phyloP scores from a whole-genome alignment of 768 basidiomycete species.

The Naganishia vishniacii region DNA sequence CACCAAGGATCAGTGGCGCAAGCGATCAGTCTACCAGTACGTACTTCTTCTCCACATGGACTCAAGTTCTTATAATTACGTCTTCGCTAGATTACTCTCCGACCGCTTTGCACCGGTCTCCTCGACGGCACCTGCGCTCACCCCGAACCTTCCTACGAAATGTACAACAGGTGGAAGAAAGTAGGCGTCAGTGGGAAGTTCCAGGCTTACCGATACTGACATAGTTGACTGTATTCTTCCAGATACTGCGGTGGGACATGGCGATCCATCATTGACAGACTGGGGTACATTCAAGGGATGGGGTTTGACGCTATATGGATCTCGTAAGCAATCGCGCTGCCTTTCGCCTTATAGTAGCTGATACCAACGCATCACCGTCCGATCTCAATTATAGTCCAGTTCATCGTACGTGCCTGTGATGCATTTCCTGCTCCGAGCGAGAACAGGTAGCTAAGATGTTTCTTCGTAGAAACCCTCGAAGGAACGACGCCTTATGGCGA shows the following conservation, averaged over 20 bases:
- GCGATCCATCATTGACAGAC: conserved; percentile 63
- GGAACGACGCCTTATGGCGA: conserved; percentile 67
- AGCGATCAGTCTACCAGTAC: conserved; percentile 73
- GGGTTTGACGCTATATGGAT: conserved; percentile 58
- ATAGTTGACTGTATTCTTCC: not conserved
- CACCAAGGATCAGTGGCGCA: conserved; percentile 55
- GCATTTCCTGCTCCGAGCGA: not conserved
- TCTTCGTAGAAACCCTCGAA: conserved; percentile 68
- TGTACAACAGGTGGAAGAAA: conserved; percentile 14
- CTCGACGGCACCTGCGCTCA: conserved; percentile 52
- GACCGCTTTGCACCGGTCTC: conserved; percentile 69
- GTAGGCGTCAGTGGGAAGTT: not conserved
- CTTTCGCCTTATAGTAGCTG: too few species aligned
- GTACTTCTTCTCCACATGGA: conserved; percentile 20
- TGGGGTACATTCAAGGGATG: conserved; percentile 76
- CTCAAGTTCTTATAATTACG: too few species aligned
- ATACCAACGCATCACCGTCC: too few species aligned
- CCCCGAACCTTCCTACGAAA: not conserved
- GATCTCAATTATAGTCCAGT: conserved; percentile 13
- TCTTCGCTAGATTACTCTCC: conserved; percentile 49
- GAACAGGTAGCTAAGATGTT: conserved; percentile 54
- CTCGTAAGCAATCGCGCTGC: conserved; percentile 50
- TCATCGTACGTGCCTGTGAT: not conserved
- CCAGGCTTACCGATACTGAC: too few species aligned
- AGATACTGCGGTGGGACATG: conserved; percentile 81